Percentiles rank a stretch among this genome's conserved stretches.
These are phyloP conservation scores for Colletotrichum coccodes DNA, from an alignment of 2,329 filamentous ascomycete species.

Conservation along the genomic window DNA sequence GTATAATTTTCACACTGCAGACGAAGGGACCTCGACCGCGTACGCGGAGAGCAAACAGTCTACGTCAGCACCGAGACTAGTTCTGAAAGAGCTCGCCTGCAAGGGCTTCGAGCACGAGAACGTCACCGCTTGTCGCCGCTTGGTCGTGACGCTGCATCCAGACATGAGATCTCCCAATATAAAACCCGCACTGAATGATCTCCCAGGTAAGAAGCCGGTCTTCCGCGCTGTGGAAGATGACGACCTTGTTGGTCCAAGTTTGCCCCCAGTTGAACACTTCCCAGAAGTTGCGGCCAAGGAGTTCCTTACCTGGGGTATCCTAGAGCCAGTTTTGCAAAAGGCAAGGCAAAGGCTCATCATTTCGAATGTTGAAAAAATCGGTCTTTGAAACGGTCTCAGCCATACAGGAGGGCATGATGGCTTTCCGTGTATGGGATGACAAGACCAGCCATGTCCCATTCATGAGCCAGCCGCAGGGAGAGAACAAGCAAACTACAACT, in stretches of 20 bases:
- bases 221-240: background rate
- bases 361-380: background rate
- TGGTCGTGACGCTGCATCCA: background rate
- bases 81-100: background rate
- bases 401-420: background rate
- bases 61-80: background rate
- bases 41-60: background rate
- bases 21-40: background rate
- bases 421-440: background rate
- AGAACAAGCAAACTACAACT: background rate
- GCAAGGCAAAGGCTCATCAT: background rate
- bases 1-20: background rate
- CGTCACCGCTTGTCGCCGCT: background rate
- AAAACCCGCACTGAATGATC: fast-evolving
- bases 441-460: too few relatives aligned
- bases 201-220: background rate
- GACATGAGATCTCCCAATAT: background rate
- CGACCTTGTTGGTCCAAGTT: background rate
- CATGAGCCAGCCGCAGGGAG: background rate
- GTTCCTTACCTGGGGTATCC: background rate
- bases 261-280: background rate
- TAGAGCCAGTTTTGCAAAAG: background rate
- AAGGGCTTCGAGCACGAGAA: background rate
- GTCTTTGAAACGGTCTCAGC: background rate
- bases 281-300: background rate